Base-by-base conservation (phyloP, 257 asterid species). In the Penstemon newberryi region DNA sequence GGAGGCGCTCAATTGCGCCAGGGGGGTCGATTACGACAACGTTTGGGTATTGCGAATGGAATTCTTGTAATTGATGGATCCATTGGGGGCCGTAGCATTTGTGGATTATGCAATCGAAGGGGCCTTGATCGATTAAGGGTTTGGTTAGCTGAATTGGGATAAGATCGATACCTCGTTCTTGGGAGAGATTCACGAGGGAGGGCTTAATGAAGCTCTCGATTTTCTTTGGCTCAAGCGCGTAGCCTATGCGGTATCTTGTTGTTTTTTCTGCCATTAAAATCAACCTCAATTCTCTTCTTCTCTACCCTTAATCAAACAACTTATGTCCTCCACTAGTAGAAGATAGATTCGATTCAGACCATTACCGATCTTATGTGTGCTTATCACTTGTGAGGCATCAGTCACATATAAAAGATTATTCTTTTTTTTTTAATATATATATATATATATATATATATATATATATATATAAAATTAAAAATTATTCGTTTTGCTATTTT, bases 81-180 rank as follows among this genome's bases (percentile, higher is more conserved):
- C 96, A 91, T 33, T 82, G 84, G 0, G 80, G 74, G 56, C 72
- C 70, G 62, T 82, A 79, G 8, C 79, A 25, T 65, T 91, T 91
- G 85, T 91, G 95, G 57, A 91, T 78, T 62, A 91, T 61, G 79
- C 91, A 85, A 65, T 89, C 84, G 55, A 87, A 81, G 6, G 93
- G 93, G 58, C 70, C 73, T 50, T 89, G 97, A 45, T 84, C 87
- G 56, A 71, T 52, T 51, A 91, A 71, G 70, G 97, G 87, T 64
- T 80, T 66, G 41, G 64, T 7, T 51, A 71, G 77, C 8, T 86
- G 66, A 73, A 91, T 45, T 0, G 79, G 89, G 56, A 87, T 56
- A 0, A 91, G 82, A 61, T 86, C 86, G 57, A 91, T 77, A 38
- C 95, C 89, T 43, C 81, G 77, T 41, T 81, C 71, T 12, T 67